Base-by-base conservation (phyloP, 2,329 filamentous ascomycete genomes). In the Fusarium citri region DNA sequence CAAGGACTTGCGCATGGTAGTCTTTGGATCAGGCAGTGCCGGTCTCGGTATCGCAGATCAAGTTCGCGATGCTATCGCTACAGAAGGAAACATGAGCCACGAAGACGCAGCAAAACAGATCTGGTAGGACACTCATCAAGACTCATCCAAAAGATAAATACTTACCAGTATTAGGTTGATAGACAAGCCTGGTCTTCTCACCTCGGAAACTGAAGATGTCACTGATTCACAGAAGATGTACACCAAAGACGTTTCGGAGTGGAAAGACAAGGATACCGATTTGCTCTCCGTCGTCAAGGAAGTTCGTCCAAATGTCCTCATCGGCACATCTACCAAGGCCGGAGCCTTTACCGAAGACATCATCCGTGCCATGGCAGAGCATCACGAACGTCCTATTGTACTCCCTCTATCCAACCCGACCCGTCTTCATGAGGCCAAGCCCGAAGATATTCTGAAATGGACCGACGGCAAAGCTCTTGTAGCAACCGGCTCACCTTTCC, bases 321-420 rank as follows among this genome's bases (percentile, higher is more conserved):
- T 97, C 65, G 94, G 94, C 15, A 97, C 93, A 0, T 96, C 92
- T 1, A 97, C 94, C 0, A 87, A 90, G 12, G 91, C 93, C 0
- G 88, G 87, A 4, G 83, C 92, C 0, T 97, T 97, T 80, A 95
- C 91, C 0, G 83, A 94, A 71, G 87, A 92, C 4, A 82, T 94
- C 28, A 84, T 97, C 14, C 84, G 85, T 47, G 92, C 92, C 72
- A 97, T 97, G 93, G 89, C 91, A 3, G 84, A 86, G 37, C 87
- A 94, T 73, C 87, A 91, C 5, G 84, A 91, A 0, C 86, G 91
- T 1, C 94, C 94, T n/a, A 88, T 93, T 56, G 85, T 94, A 61
- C 89, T 97, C 64, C 94, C 94, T 0, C 86, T 97, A 3, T 95
- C 92, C 4, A 97, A 97, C 78, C 94, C 94, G 0, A 97, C 94